Conservation (phyloP, 352 stramenopile genomes). For the Phytophthora pluvialis region DNA sequence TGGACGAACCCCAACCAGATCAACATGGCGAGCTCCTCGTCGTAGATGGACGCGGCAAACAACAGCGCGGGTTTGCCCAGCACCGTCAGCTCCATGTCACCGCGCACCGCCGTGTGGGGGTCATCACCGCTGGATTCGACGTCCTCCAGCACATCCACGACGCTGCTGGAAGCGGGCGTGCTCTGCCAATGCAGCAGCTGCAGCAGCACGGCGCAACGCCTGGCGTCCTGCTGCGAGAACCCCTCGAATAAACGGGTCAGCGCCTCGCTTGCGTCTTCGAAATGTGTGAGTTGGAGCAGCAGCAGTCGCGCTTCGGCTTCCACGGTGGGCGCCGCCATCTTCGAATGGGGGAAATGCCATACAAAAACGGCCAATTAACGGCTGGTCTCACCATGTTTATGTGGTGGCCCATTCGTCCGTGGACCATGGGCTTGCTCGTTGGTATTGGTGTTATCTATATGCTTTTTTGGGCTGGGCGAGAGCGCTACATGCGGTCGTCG, state of each 20-base stretch:
- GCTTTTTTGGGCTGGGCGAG: not conserved
- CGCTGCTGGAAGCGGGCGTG: conserved; percentile 21
- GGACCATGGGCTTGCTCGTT: conserved; percentile 1
- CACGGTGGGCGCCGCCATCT: conserved; percentile 23
- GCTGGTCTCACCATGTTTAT: conserved; percentile 28
- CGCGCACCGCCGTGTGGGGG: conserved; percentile 5
- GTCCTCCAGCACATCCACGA: conserved; percentile 45
- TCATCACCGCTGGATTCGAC: conserved; percentile 32
- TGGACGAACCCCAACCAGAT: conserved; percentile 65
- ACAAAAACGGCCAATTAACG: conserved; percentile 20
- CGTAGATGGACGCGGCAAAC: conserved; percentile 86
- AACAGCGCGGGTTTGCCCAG: conserved; percentile 83
- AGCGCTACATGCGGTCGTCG: conserved; percentile 53
- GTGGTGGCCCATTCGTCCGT: not conserved
- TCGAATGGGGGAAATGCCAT: conserved; percentile 14
- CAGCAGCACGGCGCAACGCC: conserved; percentile 35
- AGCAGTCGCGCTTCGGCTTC: conserved; percentile 45
- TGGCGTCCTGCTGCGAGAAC: conserved; percentile 25
- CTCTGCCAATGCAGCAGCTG: conserved; percentile 64
- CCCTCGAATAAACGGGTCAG: conserved; percentile 56
- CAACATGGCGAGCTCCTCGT: conserved; percentile 75
- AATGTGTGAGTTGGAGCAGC: conserved; percentile 67
- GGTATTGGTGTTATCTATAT: conserved; percentile 33
- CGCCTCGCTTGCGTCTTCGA: conserved; percentile 52
- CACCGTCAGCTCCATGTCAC: conserved; percentile 56